A percentile compares a stretch with the other conserved stretches of the same genome.
Conservation (phyloP, 108 stramenopile species). For the Discostella pseudostelligera region DNA sequence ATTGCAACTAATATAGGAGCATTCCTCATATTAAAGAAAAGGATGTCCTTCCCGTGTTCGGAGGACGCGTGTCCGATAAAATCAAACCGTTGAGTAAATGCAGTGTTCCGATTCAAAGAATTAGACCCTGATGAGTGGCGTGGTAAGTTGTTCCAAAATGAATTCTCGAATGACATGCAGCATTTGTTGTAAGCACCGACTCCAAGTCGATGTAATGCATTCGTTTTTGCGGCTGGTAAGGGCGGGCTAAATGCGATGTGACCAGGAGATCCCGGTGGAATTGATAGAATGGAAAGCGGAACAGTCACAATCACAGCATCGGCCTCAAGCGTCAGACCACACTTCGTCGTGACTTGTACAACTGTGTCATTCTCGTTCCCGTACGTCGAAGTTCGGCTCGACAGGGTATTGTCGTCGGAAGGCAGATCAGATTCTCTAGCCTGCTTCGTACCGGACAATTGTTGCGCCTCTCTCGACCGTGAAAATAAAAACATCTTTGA, state of each 20-base stretch:
- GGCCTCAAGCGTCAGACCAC: constrained; percentile 71
- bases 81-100: constrained; percentile 51
- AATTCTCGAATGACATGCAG: constrained; percentile 65
- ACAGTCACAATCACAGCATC: constrained; percentile 84
- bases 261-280: constrained; percentile 45
- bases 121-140: constrained; percentile 15
- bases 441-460: not conserved
- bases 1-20: constrained; percentile 74
- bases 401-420: not conserved
- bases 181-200: constrained; percentile 89
- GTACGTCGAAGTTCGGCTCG: constrained; percentile 17
- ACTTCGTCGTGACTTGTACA: constrained; percentile 51
- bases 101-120: constrained; percentile 10
- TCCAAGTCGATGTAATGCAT: constrained; percentile 79
- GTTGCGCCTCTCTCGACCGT: not conserved
- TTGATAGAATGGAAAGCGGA: constrained; percentile 85
- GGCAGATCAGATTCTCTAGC: not conserved
- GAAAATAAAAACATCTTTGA: constrained; percentile 15
- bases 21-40: constrained; percentile 54
- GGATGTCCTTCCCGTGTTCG: constrained; percentile 56
- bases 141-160: constrained; percentile 62
- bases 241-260: constrained; percentile 74
- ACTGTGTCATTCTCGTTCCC: constrained; percentile 32
- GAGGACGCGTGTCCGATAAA: constrained; percentile 67
- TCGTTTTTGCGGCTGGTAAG: constrained; percentile 62